Percentiles rank a stretch among this genome's conserved stretches.
phyloP scores from a whole-genome alignment of 345 rosid genomes.

The Camelina sativa region DNA sequence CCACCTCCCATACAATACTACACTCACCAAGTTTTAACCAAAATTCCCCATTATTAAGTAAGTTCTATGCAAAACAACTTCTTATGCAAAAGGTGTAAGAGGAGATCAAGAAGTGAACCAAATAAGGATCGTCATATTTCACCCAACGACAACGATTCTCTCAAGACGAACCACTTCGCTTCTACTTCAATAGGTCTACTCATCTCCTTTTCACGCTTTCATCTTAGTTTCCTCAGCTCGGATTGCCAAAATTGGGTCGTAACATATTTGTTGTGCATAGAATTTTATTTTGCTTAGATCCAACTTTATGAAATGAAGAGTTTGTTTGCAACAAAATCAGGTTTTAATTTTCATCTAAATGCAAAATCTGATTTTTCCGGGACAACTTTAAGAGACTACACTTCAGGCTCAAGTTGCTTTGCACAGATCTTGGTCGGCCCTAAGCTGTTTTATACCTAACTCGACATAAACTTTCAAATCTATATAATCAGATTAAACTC shows the following conservation, averaged over 20 bases:
- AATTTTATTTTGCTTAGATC: constrained; percentile 7
- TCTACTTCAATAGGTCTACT: constrained; percentile 41
- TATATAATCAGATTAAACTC: neutral
- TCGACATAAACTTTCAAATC: neutral
- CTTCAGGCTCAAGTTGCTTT: neutral
- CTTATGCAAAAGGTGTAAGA: neutral
- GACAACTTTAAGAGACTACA: neutral
- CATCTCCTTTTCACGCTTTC: constrained; percentile 51
- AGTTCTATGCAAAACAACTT: neutral
- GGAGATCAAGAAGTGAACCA: too few species aligned
- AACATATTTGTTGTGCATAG: constrained; percentile 37
- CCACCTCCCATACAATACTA: constrained; percentile 48
- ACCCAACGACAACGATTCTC: constrained; percentile 23
- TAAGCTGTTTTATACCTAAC: neutral
- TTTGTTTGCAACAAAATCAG: too few species aligned
- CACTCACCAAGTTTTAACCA: constrained; percentile 6
- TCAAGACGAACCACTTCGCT: constrained; percentile 44
- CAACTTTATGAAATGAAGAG: neutral
- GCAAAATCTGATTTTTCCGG: neutral
- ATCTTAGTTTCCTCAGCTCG: constrained; percentile 36
- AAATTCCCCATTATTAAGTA: constrained; percentile 24
- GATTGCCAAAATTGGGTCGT: constrained; percentile 20
- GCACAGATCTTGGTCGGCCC: neutral
- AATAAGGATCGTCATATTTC: constrained; percentile 24
- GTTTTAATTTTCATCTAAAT: neutral